phyloP scores from a whole-genome alignment of 768 basidiomycete species.

The Royoungia palumana region DNA sequence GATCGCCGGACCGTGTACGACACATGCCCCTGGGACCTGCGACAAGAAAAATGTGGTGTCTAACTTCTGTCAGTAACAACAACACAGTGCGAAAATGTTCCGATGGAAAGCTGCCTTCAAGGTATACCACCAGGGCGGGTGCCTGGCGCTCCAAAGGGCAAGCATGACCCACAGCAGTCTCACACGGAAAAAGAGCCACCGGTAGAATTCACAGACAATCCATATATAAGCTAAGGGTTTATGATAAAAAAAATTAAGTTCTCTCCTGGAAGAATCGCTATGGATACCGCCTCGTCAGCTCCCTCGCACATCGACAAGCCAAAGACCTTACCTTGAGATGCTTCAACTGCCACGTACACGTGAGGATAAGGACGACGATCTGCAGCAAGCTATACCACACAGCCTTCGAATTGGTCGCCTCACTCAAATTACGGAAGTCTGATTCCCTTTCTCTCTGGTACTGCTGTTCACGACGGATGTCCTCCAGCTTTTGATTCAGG shows the following conservation, averaged over 20 bases:
- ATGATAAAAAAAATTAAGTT: slow-evolving; percentile 37
- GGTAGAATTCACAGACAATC: neutral
- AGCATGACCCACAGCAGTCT: neutral
- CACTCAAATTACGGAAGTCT: slow-evolving; percentile 85
- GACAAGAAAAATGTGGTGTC: slow-evolving; percentile 8
- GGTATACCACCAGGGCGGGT: too few species aligned
- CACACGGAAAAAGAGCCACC: neutral
- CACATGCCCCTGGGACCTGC: neutral
- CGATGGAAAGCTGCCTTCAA: neutral
- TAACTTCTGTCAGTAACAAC: slow-evolving; percentile 10
- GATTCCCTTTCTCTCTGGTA: slow-evolving; percentile 96
- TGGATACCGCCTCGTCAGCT: slow-evolving; percentile 4
- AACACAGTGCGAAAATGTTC: neutral
- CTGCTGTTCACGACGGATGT: slow-evolving; percentile 92
- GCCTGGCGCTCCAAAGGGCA: too few species aligned
- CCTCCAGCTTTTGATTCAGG: slow-evolving; percentile 89
- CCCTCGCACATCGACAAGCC: neutral
- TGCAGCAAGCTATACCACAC: slow-evolving; percentile 94
- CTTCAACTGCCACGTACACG: slow-evolving; percentile 90
- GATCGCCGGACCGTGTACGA: neutral
- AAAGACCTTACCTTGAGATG: slow-evolving; percentile 71
- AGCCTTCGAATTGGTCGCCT: slow-evolving; percentile 85
- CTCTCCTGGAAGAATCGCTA: slow-evolving; percentile 87
- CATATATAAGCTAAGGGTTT: slow-evolving; percentile 6
- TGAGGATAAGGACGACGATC: slow-evolving; percentile 76